Percentiles rank a stretch among this genome's conserved stretches.
Evolutionary conservation across 2,329 filamentous ascomycete genomes (phyloP).

Genomic region (Kalmusia sp.): DNA sequence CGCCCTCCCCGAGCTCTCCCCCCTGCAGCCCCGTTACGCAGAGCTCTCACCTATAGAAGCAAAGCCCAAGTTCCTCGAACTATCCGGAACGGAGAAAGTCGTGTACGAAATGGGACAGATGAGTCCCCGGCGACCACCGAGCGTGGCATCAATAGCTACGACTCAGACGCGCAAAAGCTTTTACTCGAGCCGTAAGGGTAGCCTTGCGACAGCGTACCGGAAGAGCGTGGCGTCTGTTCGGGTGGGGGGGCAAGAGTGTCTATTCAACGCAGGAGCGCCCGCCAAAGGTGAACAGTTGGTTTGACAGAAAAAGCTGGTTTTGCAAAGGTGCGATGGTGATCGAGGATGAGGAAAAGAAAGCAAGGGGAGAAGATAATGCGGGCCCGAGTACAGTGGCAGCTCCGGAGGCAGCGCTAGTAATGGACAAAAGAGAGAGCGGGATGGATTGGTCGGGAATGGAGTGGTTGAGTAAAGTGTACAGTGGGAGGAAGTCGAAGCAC

Average conservation of each 20-base stretch:
- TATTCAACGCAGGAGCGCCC: neutral
- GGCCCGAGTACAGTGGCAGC: neutral
- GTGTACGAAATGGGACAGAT: slow-evolving; percentile 4
- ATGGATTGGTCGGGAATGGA: slow-evolving; percentile 20
- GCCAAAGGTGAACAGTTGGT: slow-evolving; percentile 6
- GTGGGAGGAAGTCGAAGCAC: slow-evolving; percentile 1
- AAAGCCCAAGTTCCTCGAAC: slow-evolving; percentile 3
- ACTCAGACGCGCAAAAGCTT: neutral
- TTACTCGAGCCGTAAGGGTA: slow-evolving; percentile 4
- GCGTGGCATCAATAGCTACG: neutral
- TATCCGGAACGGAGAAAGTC: neutral
- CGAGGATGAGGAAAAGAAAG: slow-evolving; percentile 6
- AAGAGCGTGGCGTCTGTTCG: neutral
- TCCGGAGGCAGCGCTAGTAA: neutral
- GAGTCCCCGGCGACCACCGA: neutral
- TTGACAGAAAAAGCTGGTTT: slow-evolving; percentile 12
- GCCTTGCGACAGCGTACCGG: slow-evolving; percentile 1
- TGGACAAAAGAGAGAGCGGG: neutral
- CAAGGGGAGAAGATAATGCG: neutral
- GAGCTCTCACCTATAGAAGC: slow-evolving; percentile 1
- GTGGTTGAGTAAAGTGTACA: slow-evolving; percentile 13
- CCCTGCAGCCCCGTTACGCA: no score
- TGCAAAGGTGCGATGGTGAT: slow-evolving; percentile 10
- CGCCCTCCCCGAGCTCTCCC: slow-evolving; percentile 11
- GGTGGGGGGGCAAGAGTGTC: neutral